Conservation (phyloP, 1,284 basidiomycete genomes). For the Tilletia indica region DNA sequence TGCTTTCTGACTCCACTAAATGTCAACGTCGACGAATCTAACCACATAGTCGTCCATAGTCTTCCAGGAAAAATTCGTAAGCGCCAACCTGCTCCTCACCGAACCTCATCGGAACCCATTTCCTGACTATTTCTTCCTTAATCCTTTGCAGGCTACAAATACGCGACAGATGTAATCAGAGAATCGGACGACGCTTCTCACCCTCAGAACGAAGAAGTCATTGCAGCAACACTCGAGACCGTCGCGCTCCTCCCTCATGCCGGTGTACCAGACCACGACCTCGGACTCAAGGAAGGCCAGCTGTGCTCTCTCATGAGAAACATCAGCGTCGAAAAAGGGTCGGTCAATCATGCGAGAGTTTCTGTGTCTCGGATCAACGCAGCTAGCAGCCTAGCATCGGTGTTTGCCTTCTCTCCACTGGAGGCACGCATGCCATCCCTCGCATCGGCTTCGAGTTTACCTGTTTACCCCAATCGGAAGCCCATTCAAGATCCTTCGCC, state of each 20-base stretch:
- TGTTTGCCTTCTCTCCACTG: too few relatives aligned
- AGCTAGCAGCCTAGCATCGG: too few relatives aligned
- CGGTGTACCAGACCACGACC: not conserved
- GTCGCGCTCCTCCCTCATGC: not conserved
- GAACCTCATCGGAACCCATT: not conserved
- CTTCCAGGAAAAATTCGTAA: not conserved
- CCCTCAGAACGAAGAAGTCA: not conserved
- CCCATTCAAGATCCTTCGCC: too few relatives aligned
- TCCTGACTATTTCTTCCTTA: not conserved
- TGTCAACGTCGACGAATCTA: not conserved
- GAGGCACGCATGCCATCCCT: too few relatives aligned
- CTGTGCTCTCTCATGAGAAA: not conserved
- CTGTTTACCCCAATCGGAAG: too few relatives aligned
- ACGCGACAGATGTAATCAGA: not conserved
- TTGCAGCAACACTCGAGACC: not conserved
- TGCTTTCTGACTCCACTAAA: not conserved
- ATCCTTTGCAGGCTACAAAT: too few relatives aligned
- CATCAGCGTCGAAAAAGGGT: not conserved
- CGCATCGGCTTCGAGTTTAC: too few relatives aligned
- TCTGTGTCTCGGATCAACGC: too few relatives aligned
- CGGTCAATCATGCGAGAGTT: not conserved
- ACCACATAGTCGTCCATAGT: not conserved
- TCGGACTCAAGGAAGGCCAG: not conserved
- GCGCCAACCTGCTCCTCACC: too few relatives aligned
- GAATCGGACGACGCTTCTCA: not conserved